phyloP scores from a whole-genome alignment of 140 eudicot species.

The Stevia rebaudiana region DNA sequence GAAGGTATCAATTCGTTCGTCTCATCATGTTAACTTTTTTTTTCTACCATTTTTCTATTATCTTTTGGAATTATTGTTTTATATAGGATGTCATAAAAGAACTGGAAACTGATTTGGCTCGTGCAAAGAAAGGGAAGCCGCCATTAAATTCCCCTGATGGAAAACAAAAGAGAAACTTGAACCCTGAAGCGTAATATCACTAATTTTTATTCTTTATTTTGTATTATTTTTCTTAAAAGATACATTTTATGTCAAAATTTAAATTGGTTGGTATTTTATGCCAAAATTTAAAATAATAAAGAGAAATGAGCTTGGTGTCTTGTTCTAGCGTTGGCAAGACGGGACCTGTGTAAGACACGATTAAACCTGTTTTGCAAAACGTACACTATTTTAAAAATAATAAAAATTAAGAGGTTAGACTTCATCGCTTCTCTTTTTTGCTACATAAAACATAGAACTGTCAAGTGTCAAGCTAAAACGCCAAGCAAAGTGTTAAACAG shows the following conservation, averaged over 20 bases:
- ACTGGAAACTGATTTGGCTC: conserved; percentile 58
- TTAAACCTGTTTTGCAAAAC: no score
- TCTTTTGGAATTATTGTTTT: background rate
- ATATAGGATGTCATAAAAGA: conserved; percentile 58
- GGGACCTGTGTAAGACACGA: no score
- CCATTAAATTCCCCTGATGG: conserved; percentile 63
- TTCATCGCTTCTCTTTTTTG: no score
- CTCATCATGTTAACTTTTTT: background rate
- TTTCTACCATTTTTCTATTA: background rate
- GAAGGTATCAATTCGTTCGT: conserved; percentile 38
- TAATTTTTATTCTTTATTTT: conserved; percentile 4
- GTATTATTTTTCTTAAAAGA: no score
- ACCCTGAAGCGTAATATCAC: conserved; percentile 67
- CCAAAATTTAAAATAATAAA: background rate
- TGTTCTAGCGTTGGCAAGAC: no score
- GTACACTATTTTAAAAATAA: no score
- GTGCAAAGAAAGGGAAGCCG: conserved; percentile 91
- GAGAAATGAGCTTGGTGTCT: background rate
- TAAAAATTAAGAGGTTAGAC: no score
- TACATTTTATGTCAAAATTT: background rate
- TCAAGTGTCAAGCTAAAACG: no score
- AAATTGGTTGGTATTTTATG: background rate
- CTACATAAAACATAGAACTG: no score
- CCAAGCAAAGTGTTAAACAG: no score
- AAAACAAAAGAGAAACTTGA: conserved; percentile 68